Conservation (phyloP, 495 filamentous ascomycete species). For the Pyrenula aspistea region DNA sequence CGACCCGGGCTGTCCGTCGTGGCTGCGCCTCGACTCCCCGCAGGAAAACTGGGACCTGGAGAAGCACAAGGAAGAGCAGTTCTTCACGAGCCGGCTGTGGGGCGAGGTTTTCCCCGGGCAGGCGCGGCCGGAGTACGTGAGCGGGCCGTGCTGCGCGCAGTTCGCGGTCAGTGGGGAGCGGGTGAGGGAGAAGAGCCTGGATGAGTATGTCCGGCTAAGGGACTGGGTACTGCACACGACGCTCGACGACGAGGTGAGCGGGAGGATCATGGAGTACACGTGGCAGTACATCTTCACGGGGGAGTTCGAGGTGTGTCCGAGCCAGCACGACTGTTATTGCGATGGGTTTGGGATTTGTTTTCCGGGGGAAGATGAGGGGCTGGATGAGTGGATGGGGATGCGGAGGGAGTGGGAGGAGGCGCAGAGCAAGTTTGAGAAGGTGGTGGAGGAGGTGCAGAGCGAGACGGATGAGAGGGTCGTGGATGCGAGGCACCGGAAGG, state of each 20-base stretch:
- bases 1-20: conserved; percentile 36
- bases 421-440: conserved; percentile 7
- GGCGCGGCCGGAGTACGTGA: conserved; percentile 38
- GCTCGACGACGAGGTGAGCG: conserved; percentile 52
- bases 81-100: conserved; percentile 33
- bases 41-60: conserved; percentile 25
- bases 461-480: conserved; percentile 37
- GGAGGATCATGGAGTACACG: conserved; percentile 64
- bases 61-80: conserved; percentile 50
- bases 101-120: conserved; percentile 42
- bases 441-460: conserved; percentile 20
- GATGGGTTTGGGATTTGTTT: conserved; percentile 70
- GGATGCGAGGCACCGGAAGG: conserved; percentile 28
- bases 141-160: conserved; percentile 55
- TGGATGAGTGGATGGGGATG: background rate
- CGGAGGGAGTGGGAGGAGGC: background rate
- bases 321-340: conserved; percentile 61
- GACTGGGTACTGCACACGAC: conserved; percentile 58
- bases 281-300: conserved; percentile 61
- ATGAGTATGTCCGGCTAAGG: conserved; percentile 48
- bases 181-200: conserved; percentile 41
- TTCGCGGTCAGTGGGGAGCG: conserved; percentile 47
- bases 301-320: conserved; percentile 45
- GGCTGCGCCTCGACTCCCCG: conserved; percentile 47
- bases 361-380: conserved; percentile 31